Evolutionary conservation across 257 asterid species (phyloP).

Genomic region (Coffea canephora): DNA sequence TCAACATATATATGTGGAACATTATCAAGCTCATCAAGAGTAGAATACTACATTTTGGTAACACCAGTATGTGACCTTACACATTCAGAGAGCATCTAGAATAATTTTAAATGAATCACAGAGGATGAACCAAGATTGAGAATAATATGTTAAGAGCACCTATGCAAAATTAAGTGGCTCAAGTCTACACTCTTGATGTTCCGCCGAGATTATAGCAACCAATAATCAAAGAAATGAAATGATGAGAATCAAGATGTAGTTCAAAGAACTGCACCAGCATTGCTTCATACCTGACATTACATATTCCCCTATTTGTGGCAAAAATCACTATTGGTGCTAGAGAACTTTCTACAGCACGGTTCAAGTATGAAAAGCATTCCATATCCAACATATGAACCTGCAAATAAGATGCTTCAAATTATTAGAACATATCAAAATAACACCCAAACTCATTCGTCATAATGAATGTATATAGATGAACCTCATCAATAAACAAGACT

Average conservation of each 20-base stretch:
- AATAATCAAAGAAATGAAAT: not conserved
- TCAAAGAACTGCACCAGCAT: not conserved
- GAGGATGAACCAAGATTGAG: not conserved
- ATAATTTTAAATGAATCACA: not conserved
- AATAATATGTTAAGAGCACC: not conserved
- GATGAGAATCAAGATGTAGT: not conserved
- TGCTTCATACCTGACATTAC: conserved; percentile 68
- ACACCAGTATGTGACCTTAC: too few relatives aligned
- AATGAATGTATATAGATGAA: conserved; percentile 17
- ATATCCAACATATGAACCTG: conserved; percentile 97
- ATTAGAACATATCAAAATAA: not conserved
- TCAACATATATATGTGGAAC: not conserved
- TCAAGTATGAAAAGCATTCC: conserved; percentile 91
- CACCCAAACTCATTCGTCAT: not conserved
- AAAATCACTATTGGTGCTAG: conserved; percentile 89
- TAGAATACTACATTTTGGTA: too few relatives aligned
- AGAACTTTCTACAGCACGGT: conserved; percentile 88
- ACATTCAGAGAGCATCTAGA: not conserved
- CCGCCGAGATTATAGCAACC: not conserved
- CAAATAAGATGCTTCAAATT: not conserved
- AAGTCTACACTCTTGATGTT: not conserved
- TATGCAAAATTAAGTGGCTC: not conserved
- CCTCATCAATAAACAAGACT: conserved; percentile 92
- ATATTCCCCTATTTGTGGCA: conserved; percentile 89
- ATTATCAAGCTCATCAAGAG: not conserved